Percentiles rank a stretch among this genome's conserved stretches.
Conservation (phyloP, 2,329 filamentous ascomycete species). For the Diaporthe longicolla region DNA sequence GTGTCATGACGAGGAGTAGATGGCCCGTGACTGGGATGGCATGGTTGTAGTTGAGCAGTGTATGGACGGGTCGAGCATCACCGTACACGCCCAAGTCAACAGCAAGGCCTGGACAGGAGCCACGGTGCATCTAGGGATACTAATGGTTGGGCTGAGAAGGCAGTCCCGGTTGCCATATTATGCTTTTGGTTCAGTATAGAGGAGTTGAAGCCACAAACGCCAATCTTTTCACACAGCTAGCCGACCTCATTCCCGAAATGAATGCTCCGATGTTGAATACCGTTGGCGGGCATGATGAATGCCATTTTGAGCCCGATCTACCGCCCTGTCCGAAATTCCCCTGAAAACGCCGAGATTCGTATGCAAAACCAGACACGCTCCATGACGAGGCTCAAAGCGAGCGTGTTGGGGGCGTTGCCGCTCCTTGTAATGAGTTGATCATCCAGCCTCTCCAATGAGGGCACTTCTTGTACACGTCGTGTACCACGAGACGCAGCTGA, state of each 20-base stretch:
- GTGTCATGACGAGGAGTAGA: slow-evolving; percentile 54
- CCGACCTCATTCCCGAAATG: not conserved
- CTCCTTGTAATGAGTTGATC: slow-evolving; percentile 43
- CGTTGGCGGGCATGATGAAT: slow-evolving; percentile 42
- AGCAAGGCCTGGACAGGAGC: not conserved
- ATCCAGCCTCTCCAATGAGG: slow-evolving; percentile 30
- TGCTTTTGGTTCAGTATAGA: slow-evolving; percentile 35
- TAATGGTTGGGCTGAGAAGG: not conserved
- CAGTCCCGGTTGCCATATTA: not conserved
- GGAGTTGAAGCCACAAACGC: slow-evolving; percentile 47
- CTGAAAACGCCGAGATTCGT: slow-evolving; percentile 41
- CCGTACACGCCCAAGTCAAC: not conserved
- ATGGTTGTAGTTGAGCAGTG: not conserved
- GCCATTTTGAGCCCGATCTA: slow-evolving; percentile 26
- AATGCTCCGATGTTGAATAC: slow-evolving; percentile 37
- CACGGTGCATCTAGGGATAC: too few species aligned
- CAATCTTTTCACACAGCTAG: slow-evolving; percentile 28
- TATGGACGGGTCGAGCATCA: not conserved
- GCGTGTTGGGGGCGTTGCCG: slow-evolving; percentile 37
- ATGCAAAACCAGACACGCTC: slow-evolving; percentile 36
- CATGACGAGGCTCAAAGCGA: slow-evolving; percentile 22
- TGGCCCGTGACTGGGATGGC: not conserved
- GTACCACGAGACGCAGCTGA: not conserved
- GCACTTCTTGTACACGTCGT: not conserved
- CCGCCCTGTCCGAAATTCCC: slow-evolving; percentile 5